Evolutionary conservation across 2,329 filamentous ascomycete species (phyloP).

Genomic region (Ceratocystis diversiconidia): DNA sequence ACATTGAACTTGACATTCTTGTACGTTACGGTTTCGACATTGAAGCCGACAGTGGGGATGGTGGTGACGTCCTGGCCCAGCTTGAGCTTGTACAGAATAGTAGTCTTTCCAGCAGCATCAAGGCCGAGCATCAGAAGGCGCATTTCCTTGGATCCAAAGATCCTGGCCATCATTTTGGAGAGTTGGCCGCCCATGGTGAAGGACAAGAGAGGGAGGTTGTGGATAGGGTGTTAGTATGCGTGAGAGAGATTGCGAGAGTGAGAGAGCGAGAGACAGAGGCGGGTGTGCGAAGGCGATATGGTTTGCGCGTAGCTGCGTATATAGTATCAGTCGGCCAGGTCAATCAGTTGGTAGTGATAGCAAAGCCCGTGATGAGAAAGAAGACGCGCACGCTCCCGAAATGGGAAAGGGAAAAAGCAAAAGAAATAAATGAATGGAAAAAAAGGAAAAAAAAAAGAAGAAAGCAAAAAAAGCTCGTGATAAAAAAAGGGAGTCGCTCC

Average conservation of each 20-base stretch:
- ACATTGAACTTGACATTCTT: conserved; percentile 99
- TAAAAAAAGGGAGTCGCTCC: neutral
- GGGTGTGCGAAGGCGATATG: neutral
- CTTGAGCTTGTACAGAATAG: conserved; percentile 98
- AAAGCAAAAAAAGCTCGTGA: neutral
- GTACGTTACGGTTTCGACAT: conserved; percentile 97
- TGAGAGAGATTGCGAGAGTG: neutral
- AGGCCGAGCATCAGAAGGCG: conserved; percentile 94
- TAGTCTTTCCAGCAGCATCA: conserved; percentile 97
- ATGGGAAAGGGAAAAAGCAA: neutral
- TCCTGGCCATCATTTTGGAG: conserved; percentile 94
- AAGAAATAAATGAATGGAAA: neutral
- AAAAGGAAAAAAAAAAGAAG: neutral
- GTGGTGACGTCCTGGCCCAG: conserved; percentile 96
- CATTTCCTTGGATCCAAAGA: conserved; percentile 99
- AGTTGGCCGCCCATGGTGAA: conserved; percentile 75
- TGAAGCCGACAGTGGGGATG: conserved; percentile 96
- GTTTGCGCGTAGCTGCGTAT: neutral
- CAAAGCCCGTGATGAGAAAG: neutral
- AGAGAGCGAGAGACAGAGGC: neutral
- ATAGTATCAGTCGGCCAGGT: neutral
- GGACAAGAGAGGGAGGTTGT: neutral
- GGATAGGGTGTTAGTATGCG: no score
- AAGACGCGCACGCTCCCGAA: neutral
- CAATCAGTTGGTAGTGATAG: neutral